Percentiles rank a stretch among this genome's conserved stretches.
These are phyloP conservation scores for Corymbia calophylla DNA, from an alignment of 441 rosid genomes.

Conservation along the genomic window DNA sequence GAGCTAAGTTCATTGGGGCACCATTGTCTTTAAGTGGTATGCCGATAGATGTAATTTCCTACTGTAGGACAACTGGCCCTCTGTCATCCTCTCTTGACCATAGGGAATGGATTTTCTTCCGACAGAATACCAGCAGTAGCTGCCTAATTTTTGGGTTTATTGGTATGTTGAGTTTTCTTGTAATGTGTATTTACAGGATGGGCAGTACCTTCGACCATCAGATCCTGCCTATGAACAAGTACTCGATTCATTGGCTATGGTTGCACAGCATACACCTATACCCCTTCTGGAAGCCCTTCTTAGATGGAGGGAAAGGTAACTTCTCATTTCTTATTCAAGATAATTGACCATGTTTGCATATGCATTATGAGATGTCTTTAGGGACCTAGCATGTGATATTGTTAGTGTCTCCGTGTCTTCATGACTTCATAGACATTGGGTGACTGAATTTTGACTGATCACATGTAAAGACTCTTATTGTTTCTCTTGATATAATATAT, in stretches of 20 bases:
- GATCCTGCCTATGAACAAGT: conserved; percentile 99
- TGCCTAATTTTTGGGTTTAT: conserved; percentile 2
- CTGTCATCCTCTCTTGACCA: not conserved
- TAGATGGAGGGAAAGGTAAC: conserved; percentile 88
- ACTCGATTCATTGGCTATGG: conserved; percentile 94
- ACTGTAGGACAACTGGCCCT: not conserved
- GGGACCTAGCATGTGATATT: not conserved
- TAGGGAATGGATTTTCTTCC: not conserved
- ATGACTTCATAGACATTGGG: not conserved
- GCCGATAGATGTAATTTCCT: not conserved
- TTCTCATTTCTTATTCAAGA: not conserved
- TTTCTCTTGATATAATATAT: not conserved
- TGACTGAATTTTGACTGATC: not conserved
- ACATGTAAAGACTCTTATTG: not conserved
- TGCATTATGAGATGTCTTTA: not conserved
- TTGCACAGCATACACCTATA: conserved; percentile 97
- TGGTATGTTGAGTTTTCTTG: not conserved
- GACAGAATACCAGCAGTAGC: not conserved
- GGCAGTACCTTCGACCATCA: conserved; percentile 95
- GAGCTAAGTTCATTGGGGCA: not conserved
- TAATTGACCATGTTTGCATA: not conserved
- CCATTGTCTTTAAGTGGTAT: not conserved
- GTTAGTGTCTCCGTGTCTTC: not conserved
- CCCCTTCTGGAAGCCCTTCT: conserved; percentile 98
- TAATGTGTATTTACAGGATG: conserved; percentile 57